These are phyloP conservation scores for Boletus patriciae DNA, from an alignment of 768 basidiomycete species.

Conservation along the genomic window DNA sequence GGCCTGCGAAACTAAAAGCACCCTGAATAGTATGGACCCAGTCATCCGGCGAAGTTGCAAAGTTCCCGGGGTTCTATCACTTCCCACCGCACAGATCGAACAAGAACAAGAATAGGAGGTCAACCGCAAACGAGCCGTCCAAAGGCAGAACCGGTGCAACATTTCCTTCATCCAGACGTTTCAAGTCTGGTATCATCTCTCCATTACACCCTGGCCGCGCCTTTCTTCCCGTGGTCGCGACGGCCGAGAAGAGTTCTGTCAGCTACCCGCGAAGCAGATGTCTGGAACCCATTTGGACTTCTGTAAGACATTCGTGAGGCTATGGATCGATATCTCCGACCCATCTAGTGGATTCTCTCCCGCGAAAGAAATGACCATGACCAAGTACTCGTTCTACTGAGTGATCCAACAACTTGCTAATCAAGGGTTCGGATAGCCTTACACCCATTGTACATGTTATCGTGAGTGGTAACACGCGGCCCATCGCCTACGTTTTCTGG, in stretches of 20 bases:
- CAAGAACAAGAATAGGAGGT: conserved; percentile 50
- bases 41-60: conserved; percentile 4
- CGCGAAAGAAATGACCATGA: background rate
- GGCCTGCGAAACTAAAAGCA: background rate
- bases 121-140: conserved; percentile 41
- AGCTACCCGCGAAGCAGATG: conserved; percentile 16
- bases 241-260: conserved; percentile 1
- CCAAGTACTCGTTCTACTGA: background rate
- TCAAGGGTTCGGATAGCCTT: too few species aligned
- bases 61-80: conserved; percentile 8
- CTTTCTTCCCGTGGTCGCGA: conserved; percentile 20
- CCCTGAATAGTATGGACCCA: background rate
- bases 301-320: background rate
- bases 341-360: conserved; percentile 26
- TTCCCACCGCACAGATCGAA: conserved; percentile 24
- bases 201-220: background rate
- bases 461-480: too few species aligned
- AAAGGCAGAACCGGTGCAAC: conserved; percentile 15
- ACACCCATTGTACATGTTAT: too few species aligned
- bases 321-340: conserved; percentile 17
- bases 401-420: too few species aligned
- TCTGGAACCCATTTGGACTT: conserved; percentile 16
- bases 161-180: conserved; percentile 18
- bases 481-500: background rate
- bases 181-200: conserved; percentile 28